Conservation (phyloP, 2,329 filamentous ascomycete species). For the Elsinoe batatas region DNA sequence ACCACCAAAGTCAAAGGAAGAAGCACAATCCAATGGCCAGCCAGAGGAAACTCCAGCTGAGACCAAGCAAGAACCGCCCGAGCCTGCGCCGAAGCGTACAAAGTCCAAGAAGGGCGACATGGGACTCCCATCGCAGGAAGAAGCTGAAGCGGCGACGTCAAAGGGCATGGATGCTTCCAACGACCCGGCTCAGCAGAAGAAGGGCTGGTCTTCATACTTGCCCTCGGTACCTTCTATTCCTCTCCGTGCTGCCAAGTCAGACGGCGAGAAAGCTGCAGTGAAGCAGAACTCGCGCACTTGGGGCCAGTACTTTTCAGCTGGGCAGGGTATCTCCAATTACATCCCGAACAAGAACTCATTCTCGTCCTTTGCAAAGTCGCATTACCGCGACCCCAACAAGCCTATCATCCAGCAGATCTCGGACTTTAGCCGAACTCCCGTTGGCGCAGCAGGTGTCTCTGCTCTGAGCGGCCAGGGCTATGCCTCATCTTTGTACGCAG, state of each 20-base stretch:
- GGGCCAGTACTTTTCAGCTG: constrained; percentile 39
- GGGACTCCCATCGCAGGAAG: constrained; percentile 27
- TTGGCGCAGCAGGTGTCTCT: constrained; percentile 36
- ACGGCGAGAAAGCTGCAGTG: constrained; percentile 20
- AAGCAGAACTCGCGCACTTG: constrained; percentile 33
- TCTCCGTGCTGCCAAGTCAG: constrained; percentile 19
- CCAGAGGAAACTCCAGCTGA: constrained; percentile 18
- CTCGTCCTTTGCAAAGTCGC: constrained; percentile 32
- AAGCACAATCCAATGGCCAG: constrained; percentile 22
- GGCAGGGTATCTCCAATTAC: constrained; percentile 39
- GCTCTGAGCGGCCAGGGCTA: constrained; percentile 39
- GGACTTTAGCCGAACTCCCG: constrained; percentile 42
- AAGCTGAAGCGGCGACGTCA: constrained; percentile 25
- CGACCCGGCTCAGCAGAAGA: constrained; percentile 11
- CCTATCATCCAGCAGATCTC: constrained; percentile 41
- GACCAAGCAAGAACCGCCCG: constrained; percentile 16
- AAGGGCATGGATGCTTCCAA: constrained; percentile 17
- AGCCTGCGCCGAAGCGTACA: constrained; percentile 18
- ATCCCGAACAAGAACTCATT: constrained; percentile 36
- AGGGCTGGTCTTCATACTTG: constrained; percentile 16
- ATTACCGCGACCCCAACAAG: constrained; percentile 38
- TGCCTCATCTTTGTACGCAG: constrained; percentile 38
- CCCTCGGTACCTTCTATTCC: constrained; percentile 11
- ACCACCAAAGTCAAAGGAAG: constrained; percentile 32
- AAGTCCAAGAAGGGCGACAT: constrained; percentile 22